Conservation (phyloP, 208 protist genomes). For the Chromosphaera perkinsii region DNA sequence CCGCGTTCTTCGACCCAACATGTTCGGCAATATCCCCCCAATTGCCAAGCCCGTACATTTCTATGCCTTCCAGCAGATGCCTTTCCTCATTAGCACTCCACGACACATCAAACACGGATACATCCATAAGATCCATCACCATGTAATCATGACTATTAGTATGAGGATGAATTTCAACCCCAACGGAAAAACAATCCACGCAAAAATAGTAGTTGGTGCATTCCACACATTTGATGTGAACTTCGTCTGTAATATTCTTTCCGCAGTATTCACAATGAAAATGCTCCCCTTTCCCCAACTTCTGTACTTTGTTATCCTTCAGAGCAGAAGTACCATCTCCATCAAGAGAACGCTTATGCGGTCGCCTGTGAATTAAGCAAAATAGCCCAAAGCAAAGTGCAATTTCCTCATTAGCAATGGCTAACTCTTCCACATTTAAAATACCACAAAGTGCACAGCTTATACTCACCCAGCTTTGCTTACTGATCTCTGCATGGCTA, state of each 20-base stretch:
- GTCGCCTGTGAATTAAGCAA: too few species aligned
- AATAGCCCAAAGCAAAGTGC: too few species aligned
- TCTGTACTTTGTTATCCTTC: too few species aligned
- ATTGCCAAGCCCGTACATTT: conserved; percentile 54
- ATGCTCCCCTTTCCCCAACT: too few species aligned
- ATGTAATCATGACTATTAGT: conserved; percentile 36
- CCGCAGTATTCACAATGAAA: neutral
- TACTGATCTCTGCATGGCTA: too few species aligned
- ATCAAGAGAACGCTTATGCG: too few species aligned
- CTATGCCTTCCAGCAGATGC: conserved; percentile 53
- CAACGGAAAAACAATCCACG: conserved; percentile 53
- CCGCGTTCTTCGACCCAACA: conserved; percentile 52
- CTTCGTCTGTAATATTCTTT: neutral
- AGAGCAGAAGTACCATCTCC: too few species aligned
- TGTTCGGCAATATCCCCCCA: conserved; percentile 56
- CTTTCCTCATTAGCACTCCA: conserved; percentile 60
- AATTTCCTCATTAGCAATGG: too few species aligned
- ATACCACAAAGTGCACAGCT: too few species aligned
- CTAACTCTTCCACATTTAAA: too few species aligned
- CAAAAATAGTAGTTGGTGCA: conserved; percentile 54
- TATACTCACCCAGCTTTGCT: too few species aligned
- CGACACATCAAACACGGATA: conserved; percentile 37
- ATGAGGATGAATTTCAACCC: conserved; percentile 48
- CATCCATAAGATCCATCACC: neutral
- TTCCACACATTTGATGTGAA: conserved; percentile 3